Percentiles rank a stretch among this genome's conserved stretches.
Evolutionary conservation across 2,329 filamentous ascomycete species (phyloP).

Genomic region (Sclerotinia sclerotiorum): DNA sequence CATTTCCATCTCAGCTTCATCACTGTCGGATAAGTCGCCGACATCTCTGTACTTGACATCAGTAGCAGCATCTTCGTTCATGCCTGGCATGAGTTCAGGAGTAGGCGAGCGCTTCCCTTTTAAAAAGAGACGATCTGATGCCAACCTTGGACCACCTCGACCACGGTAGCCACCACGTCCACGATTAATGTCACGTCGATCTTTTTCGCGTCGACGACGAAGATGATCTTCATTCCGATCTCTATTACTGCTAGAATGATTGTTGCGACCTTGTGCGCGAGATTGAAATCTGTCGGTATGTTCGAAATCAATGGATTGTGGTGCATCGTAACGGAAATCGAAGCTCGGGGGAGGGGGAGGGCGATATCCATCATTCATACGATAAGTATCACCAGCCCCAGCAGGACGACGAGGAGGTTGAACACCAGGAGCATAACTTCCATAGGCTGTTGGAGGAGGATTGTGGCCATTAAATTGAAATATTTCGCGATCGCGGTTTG

Average conservation of each 20-base stretch:
- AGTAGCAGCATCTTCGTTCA: constrained; percentile 37
- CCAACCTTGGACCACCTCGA: constrained; percentile 35
- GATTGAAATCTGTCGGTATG: constrained; percentile 32
- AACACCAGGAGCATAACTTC: constrained; percentile 23
- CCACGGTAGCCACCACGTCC: constrained; percentile 35
- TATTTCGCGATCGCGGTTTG: constrained; percentile 25
- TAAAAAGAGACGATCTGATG: constrained; percentile 40
- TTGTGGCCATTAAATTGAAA: constrained; percentile 34
- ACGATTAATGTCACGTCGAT: constrained; percentile 20
- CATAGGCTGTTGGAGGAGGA: constrained; percentile 19
- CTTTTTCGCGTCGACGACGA: background rate
- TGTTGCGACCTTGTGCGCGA: constrained; percentile 32
- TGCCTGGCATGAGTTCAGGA: constrained; percentile 41
- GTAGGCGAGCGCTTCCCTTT: constrained; percentile 41
- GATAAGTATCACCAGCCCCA: background rate
- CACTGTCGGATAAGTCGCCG: constrained; percentile 62
- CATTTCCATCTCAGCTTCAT: constrained; percentile 61
- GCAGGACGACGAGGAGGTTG: constrained; percentile 28
- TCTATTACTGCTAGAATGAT: constrained; percentile 10
- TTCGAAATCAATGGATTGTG: constrained; percentile 35
- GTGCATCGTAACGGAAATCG: constrained; percentile 39
- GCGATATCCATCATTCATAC: constrained; percentile 24
- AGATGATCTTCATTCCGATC: constrained; percentile 21
- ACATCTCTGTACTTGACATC: constrained; percentile 53
- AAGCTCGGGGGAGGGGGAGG: constrained; percentile 32